Evolutionary conservation across 2,329 filamentous ascomycete species (phyloP).

Genomic region (Bertia moriformis): DNA sequence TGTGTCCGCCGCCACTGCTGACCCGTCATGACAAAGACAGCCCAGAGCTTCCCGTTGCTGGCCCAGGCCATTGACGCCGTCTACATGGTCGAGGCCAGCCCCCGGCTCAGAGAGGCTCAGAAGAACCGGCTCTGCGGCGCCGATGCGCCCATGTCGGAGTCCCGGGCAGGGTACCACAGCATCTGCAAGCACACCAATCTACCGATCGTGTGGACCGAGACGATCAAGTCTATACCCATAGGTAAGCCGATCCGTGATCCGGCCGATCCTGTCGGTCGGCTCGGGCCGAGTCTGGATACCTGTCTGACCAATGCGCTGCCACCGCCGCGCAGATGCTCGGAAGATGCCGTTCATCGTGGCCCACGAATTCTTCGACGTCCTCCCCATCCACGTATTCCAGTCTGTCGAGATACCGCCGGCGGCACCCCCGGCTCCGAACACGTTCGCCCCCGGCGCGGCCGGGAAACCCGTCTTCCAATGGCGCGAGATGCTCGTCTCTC

Average conservation of each 20-base stretch:
- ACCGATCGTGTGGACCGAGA: slow-evolving; percentile 78
- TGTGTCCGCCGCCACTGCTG: slow-evolving; percentile 2
- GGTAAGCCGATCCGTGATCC: slow-evolving; percentile 28
- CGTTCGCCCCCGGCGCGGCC: slow-evolving; percentile 21
- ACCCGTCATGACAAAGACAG: slow-evolving; percentile 41
- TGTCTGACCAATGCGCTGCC: slow-evolving; percentile 1
- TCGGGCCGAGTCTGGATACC: not conserved
- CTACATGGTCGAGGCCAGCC: slow-evolving; percentile 89
- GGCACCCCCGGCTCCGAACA: slow-evolving; percentile 18
- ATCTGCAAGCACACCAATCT: slow-evolving; percentile 60
- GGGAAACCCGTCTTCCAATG: slow-evolving; percentile 39
- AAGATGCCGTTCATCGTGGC: slow-evolving; percentile 86
- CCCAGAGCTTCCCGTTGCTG: slow-evolving; percentile 69
- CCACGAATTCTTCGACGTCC: slow-evolving; percentile 95
- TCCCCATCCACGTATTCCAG: slow-evolving; percentile 92
- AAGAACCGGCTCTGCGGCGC: slow-evolving; percentile 68
- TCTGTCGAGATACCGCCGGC: slow-evolving; percentile 34
- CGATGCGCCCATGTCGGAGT: slow-evolving; percentile 51
- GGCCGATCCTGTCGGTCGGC: slow-evolving; percentile 6
- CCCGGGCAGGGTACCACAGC: slow-evolving; percentile 59
- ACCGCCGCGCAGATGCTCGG: slow-evolving; percentile 32
- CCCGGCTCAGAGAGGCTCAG: slow-evolving; percentile 62
- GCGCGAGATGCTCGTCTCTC: slow-evolving; percentile 69
- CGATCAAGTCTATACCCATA: slow-evolving; percentile 67
- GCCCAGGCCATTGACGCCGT: slow-evolving; percentile 65